These are phyloP conservation scores for Phytophthora europaea DNA, from an alignment of 352 stramenopile genomes.

Conservation along the genomic window DNA sequence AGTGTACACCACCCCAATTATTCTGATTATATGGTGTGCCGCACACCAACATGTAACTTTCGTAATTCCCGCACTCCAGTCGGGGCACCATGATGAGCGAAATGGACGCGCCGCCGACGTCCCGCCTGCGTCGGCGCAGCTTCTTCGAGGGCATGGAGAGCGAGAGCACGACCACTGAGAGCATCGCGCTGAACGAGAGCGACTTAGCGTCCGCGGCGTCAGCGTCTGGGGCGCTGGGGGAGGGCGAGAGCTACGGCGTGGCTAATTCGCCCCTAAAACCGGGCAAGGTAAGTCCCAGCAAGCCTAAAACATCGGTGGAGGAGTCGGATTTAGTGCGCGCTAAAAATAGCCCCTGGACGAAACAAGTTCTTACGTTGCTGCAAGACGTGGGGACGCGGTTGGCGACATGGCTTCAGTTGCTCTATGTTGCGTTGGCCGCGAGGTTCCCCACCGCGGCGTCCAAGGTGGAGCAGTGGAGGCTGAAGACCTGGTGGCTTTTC, in stretches of 20 bases:
- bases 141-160: slow-evolving; percentile 77
- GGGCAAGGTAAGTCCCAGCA: slow-evolving; percentile 23
- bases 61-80: neutral
- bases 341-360: slow-evolving; percentile 13
- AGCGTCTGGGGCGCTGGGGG: neutral
- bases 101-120: slow-evolving; percentile 53
- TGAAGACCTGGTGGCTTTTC: slow-evolving; percentile 17
- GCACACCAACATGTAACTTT: neutral
- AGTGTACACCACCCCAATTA: too few relatives aligned
- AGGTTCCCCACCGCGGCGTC: slow-evolving; percentile 33
- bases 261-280: slow-evolving; percentile 30
- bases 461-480: slow-evolving; percentile 26
- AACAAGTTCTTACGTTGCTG: slow-evolving; percentile 20
- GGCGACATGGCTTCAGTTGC: slow-evolving; percentile 31
- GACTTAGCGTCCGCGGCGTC: slow-evolving; percentile 35
- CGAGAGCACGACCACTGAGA: slow-evolving; percentile 45
- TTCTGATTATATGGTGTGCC: too few relatives aligned
- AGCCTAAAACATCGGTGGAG: slow-evolving; percentile 22
- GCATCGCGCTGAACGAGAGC: slow-evolving; percentile 39
- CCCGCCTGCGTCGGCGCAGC: slow-evolving; percentile 69
- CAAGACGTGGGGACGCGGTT: slow-evolving; percentile 15
- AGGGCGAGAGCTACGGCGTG: slow-evolving; percentile 25
- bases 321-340: slow-evolving; percentile 8
- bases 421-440: slow-evolving; percentile 32
- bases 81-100: slow-evolving; percentile 56